Evolutionary conservation across 768 basidiomycete species (phyloP).

Genomic region (Leucocoprinus sp.): DNA sequence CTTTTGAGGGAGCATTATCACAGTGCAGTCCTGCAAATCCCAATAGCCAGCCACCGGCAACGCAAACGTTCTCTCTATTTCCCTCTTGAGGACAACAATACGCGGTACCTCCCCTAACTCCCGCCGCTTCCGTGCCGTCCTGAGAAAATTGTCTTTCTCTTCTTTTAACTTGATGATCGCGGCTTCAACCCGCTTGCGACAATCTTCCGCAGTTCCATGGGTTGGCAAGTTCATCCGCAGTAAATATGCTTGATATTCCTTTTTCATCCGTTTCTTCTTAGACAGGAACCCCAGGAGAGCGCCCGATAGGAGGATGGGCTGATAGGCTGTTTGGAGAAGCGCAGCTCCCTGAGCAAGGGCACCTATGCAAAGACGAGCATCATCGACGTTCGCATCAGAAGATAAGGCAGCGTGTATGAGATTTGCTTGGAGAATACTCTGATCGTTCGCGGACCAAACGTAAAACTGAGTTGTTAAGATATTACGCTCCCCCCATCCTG

Average conservation of each 20-base stretch:
- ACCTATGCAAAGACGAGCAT: slow-evolving; percentile 41
- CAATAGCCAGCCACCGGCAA: slow-evolving; percentile 41
- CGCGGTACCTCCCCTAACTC: slow-evolving; percentile 38
- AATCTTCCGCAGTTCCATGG: slow-evolving; percentile 27
- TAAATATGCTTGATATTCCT: slow-evolving; percentile 31
- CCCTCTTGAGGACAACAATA: slow-evolving; percentile 35
- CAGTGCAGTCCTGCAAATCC: slow-evolving; percentile 35
- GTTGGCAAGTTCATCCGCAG: slow-evolving; percentile 31
- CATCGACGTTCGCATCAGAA: slow-evolving; percentile 20
- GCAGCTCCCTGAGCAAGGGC: slow-evolving; percentile 40
- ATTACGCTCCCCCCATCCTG: slow-evolving; percentile 10
- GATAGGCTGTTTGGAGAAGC: slow-evolving; percentile 39
- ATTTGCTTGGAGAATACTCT: slow-evolving; percentile 29
- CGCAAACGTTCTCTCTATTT: slow-evolving; percentile 36
- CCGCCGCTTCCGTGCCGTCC: slow-evolving; percentile 14
- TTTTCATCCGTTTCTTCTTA: slow-evolving; percentile 25
- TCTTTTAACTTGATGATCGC: slow-evolving; percentile 28
- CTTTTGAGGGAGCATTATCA: slow-evolving; percentile 18
- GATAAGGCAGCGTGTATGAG: slow-evolving; percentile 34
- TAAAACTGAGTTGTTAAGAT: slow-evolving; percentile 35
- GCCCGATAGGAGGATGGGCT: slow-evolving; percentile 38
- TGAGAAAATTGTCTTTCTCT: slow-evolving; percentile 16
- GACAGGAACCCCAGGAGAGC: slow-evolving; percentile 33
- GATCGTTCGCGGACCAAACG: slow-evolving; percentile 36
- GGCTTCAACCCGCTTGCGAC: slow-evolving; percentile 29